phyloP scores from a whole-genome alignment of 805 yeast species.

The Candida ponderosae region DNA sequence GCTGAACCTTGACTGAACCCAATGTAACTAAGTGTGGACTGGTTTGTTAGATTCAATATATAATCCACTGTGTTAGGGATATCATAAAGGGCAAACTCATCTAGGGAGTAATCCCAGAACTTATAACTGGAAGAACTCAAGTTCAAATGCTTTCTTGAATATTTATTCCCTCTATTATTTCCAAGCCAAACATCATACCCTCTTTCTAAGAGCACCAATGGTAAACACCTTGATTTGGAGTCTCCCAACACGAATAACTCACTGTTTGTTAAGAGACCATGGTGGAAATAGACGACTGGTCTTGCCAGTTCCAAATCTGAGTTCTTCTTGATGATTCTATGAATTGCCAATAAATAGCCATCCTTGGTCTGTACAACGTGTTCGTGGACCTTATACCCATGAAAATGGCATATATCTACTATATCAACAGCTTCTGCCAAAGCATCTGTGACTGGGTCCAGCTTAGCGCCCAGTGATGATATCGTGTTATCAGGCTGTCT shows the following conservation, averaged over 20 bases:
- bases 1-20: constrained; percentile 96
- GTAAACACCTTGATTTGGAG: constrained; percentile 40
- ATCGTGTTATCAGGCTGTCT: too few species aligned
- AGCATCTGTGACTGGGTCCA: constrained; percentile 3
- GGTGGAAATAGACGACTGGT: constrained; percentile 68
- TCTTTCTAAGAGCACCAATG: constrained; percentile 62
- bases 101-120: constrained; percentile 89
- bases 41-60: constrained; percentile 45
- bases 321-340: constrained; percentile 32
- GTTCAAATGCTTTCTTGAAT: constrained; percentile 37
- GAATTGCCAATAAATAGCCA: constrained; percentile 61
- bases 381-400: constrained; percentile 59
- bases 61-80: constrained; percentile 80
- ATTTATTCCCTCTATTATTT: constrained; percentile 87
- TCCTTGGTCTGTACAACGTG: constrained; percentile 64
- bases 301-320: constrained; percentile 2
- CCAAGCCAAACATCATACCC: constrained; percentile 97
- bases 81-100: constrained; percentile 87
- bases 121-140: constrained; percentile 23
- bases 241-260: constrained; percentile 49
- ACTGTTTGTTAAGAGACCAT: constrained; percentile 73
- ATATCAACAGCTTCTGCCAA: constrained; percentile 24
- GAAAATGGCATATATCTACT: constrained; percentile 46
- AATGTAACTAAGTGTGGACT: constrained; percentile 48
- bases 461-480: not conserved